These are phyloP conservation scores for Vitis riparia DNA, from an alignment of 164 flowering plant species.

Conservation along the genomic window DNA sequence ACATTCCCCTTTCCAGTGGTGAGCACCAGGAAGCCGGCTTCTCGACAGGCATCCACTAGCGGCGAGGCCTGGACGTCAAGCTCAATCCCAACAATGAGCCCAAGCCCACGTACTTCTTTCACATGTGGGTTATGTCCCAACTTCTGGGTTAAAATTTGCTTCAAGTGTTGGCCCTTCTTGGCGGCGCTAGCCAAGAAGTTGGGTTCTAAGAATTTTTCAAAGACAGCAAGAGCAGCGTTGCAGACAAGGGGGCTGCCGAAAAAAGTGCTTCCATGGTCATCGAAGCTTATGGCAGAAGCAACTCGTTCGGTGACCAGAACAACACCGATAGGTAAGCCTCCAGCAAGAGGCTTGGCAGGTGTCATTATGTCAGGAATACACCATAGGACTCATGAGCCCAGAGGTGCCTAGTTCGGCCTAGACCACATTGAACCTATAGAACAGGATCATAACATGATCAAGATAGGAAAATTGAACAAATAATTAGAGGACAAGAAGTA, in stretches of 20 bases:
- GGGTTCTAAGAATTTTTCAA: constrained; percentile 71
- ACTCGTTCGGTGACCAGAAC: constrained; percentile 71
- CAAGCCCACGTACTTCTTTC: constrained; percentile 72
- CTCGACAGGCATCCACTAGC: constrained; percentile 74
- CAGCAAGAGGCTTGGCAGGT: constrained; percentile 91
- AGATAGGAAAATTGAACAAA: background rate
- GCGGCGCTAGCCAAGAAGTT: constrained; percentile 60
- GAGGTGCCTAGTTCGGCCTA: constrained; percentile 77
- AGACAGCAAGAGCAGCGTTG: constrained; percentile 57
- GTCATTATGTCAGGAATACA: constrained; percentile 85
- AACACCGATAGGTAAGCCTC: constrained; percentile 94
- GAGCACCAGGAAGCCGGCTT: constrained; percentile 71
- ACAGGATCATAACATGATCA: background rate
- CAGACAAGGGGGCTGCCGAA: constrained; percentile 82
- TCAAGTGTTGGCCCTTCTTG: constrained; percentile 62
- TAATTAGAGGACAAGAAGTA: no score
- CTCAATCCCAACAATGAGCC: constrained; percentile 83
- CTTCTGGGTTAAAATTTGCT: constrained; percentile 42
- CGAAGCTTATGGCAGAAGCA: constrained; percentile 55
- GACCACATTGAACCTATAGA: constrained; percentile 83
- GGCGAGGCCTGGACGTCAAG: constrained; percentile 75
- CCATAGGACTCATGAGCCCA: constrained; percentile 86
- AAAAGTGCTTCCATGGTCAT: constrained; percentile 95
- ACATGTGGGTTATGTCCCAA: constrained; percentile 65
- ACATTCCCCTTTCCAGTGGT: constrained; percentile 96